Evolutionary conservation across 768 basidiomycete genomes (phyloP), one percentile per base, ranked within the genome.

Genomic region (Mycena vitilis): DNA sequence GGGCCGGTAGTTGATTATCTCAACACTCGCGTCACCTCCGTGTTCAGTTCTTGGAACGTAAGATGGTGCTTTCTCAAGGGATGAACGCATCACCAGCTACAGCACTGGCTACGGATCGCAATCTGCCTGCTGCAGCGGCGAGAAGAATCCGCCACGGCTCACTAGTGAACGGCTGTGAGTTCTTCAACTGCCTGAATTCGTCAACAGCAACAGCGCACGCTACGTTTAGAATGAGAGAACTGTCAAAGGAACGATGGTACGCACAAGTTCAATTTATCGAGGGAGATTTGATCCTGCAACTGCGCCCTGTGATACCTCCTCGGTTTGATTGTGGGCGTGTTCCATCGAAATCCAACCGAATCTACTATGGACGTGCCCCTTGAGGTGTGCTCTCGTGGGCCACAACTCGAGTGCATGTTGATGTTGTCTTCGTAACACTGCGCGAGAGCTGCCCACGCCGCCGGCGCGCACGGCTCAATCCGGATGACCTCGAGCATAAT

Each of bases 401-500:
- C 91, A 85, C 55, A 95, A 84, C 75, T 95, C 92, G 18, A 97
- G 80, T 0, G 91, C 92, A 69, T 91, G 92, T 64, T 91, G 85
- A 5, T 78, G 76, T 63, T 96, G 87, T 95, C 94, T 40, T 89
- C 86, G 75, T 95, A 91, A 71, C 94, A 94, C 69, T 91, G 88
- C 1, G 93, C 94, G 8, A 98, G 87, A 0, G 95, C 94, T 20
- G 89, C 88, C 96, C 96, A 99, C 2, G 95, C 93, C 5, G 88
- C 81, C 0, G 85, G 83, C 1, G 94, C 92, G 12, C 92, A 88
- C 1, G 96, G 95, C 76, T 99, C 97, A 59, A 96, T 94, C 5
- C 95, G 89, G 61, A 99, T 95, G 72, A 98, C 93, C 75, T 98
- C 95, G 75, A 92, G 91, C 87, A 95, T 93, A 25, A 92, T 85